Evolutionary conservation across 441 rosid species (phyloP).

Genomic region (Adansonia rubrostipa): DNA sequence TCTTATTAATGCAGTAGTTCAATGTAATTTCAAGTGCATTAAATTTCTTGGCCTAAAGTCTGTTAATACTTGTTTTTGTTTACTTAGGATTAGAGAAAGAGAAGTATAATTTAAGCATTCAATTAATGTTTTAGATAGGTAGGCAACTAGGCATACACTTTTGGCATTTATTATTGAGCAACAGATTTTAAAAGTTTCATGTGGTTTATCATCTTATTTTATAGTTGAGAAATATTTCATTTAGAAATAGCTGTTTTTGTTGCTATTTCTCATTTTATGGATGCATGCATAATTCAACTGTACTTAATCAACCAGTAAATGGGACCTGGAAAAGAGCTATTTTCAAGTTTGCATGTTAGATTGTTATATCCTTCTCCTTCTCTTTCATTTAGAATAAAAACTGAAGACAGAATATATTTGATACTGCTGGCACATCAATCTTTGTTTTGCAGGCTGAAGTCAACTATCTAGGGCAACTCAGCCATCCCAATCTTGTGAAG

Average conservation of each 20-base stretch:
- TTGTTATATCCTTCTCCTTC: not conserved
- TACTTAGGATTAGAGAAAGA: not conserved
- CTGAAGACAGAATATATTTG: slow-evolving; percentile 10
- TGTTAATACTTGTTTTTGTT: not conserved
- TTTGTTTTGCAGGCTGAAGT: slow-evolving; percentile 82
- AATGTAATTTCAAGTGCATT: not conserved
- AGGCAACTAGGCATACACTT: not conserved
- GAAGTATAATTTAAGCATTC: not conserved
- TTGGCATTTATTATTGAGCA: not conserved
- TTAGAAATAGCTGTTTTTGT: slow-evolving; percentile 3
- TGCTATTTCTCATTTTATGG: not conserved
- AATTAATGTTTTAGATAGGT: not conserved
- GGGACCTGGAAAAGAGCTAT: not conserved
- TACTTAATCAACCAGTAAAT: not conserved
- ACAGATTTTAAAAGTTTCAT: slow-evolving; percentile 12
- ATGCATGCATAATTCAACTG: not conserved
- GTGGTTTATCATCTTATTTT: not conserved
- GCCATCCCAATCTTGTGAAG: slow-evolving; percentile 93
- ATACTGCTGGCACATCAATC: slow-evolving; percentile 2
- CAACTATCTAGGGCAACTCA: slow-evolving; percentile 89
- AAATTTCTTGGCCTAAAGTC: slow-evolving; percentile 8
- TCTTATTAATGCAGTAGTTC: not conserved
- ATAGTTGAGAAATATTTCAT: not conserved
- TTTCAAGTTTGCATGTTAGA: slow-evolving; percentile 10
- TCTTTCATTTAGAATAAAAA: not conserved